phyloP scores from a whole-genome alignment of 139 green algal genomes.

The Trebouxia sp. region DNA sequence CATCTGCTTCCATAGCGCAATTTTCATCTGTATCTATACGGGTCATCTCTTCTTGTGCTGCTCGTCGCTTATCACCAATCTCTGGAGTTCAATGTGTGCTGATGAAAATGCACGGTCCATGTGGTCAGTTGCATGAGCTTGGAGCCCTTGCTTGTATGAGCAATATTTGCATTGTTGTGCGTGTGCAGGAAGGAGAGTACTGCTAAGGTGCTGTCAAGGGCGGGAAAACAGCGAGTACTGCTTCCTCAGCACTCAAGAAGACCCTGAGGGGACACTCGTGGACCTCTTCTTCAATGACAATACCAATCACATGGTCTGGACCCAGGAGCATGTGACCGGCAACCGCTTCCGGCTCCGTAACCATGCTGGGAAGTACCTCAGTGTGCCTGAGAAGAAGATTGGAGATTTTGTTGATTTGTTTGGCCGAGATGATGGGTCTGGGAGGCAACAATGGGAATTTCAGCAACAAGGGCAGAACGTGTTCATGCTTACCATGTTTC shows the following conservation, averaged over 20 bases:
- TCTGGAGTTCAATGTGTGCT: too few relatives aligned
- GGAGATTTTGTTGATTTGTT: background rate
- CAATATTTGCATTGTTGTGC: too few relatives aligned
- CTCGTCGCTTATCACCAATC: too few relatives aligned
- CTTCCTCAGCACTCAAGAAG: background rate
- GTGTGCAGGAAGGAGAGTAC: background rate
- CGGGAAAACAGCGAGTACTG: background rate
- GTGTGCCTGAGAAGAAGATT: background rate
- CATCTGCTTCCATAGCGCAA: too few relatives aligned
- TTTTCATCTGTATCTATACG: too few relatives aligned
- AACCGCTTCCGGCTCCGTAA: background rate
- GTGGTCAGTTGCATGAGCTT: too few relatives aligned
- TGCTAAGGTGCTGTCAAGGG: background rate
- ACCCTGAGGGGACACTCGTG: background rate
- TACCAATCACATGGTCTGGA: background rate
- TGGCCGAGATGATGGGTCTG: background rate
- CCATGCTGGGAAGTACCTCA: conserved; percentile 8
- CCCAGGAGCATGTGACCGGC: background rate
- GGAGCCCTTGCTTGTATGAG: too few relatives aligned
- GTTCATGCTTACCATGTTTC: conserved; percentile 10
- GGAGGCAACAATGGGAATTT: background rate
- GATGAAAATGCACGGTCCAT: too few relatives aligned
- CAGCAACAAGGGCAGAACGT: background rate
- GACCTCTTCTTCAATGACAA: conserved; percentile 15
- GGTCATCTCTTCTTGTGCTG: too few relatives aligned